These are phyloP conservation scores for Encephalitozoon cuniculi DNA, from an alignment of 371 early-diverging fungal genomes.

Conservation along the genomic window DNA sequence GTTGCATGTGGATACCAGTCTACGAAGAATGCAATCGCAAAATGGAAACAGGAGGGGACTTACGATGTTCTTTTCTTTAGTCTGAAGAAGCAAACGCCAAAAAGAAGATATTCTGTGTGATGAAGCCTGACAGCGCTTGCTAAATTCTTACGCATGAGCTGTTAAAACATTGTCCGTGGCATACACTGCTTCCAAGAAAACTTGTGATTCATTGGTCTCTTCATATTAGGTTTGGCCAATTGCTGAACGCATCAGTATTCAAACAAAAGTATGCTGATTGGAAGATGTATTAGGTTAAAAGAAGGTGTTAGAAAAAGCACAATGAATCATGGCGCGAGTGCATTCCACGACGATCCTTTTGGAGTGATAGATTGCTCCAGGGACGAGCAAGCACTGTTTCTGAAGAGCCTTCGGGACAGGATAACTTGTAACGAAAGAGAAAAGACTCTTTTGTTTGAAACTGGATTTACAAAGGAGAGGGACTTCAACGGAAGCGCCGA, in stretches of 20 bases:
- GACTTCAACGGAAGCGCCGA: background rate
- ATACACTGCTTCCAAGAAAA: background rate
- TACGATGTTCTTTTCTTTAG: slow-evolving; percentile 5
- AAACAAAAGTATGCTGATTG: background rate
- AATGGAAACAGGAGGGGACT: slow-evolving; percentile 73
- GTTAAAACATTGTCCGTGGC: background rate
- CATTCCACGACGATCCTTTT: background rate
- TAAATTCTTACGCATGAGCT: background rate
- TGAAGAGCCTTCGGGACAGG: background rate
- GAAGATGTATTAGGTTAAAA: background rate
- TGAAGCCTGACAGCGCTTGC: background rate
- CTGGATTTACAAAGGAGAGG: background rate
- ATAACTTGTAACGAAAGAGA: slow-evolving; percentile 13
- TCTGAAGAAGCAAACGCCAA: background rate
- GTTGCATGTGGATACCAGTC: slow-evolving; percentile 77
- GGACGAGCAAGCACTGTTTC: background rate
- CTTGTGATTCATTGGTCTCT: background rate
- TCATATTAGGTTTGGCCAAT: background rate
- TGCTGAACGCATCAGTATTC: background rate
- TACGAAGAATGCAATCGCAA: slow-evolving; percentile 68
- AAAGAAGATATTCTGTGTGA: slow-evolving; percentile 24
- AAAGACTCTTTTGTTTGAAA: background rate
- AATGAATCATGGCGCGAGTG: background rate
- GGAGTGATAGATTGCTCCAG: background rate
- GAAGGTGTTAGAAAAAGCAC: background rate